Percentiles rank a stretch among this genome's conserved stretches.
These are phyloP conservation scores for Sporothrix humicola DNA, from an alignment of 2,329 filamentous ascomycete species.

Conservation along the genomic window DNA sequence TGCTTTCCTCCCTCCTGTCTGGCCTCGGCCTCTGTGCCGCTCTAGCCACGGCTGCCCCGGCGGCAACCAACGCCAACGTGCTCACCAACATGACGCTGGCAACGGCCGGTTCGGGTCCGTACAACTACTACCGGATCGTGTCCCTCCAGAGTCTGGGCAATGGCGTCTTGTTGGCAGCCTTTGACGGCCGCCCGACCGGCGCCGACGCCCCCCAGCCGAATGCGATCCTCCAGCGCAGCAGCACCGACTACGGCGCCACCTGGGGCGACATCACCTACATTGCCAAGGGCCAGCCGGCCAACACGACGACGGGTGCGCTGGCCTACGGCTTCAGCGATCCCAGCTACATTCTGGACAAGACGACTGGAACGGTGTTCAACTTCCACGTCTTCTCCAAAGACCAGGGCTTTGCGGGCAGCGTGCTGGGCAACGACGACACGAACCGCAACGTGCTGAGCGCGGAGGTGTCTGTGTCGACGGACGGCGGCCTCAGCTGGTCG, in stretches of 20 bases:
- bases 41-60: not conserved
- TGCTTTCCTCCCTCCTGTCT: not conserved
- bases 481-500: conserved; percentile 20
- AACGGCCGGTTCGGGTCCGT: not conserved
- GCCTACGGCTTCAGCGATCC: conserved; percentile 6
- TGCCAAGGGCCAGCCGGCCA: conserved; percentile 16
- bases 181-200: not conserved
- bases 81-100: conserved; percentile 1
- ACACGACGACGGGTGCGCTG: conserved; percentile 1
- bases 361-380: not conserved
- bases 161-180: not conserved
- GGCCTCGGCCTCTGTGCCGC: not conserved
- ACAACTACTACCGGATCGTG: conserved; percentile 6
- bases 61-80: not conserved
- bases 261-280: conserved; percentile 13
- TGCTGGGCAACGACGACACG: conserved; percentile 12
- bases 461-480: conserved; percentile 18
- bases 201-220: not conserved
- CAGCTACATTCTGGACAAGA: not conserved
- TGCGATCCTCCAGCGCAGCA: conserved; percentile 1
- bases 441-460: conserved; percentile 21
- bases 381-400: conserved; percentile 18
- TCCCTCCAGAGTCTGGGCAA: not conserved
- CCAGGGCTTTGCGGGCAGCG: conserved; percentile 14
- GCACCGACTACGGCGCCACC: conserved; percentile 19